Conservation (phyloP, 1,284 basidiomycete genomes). For the Puccinia brachypodii region DNA sequence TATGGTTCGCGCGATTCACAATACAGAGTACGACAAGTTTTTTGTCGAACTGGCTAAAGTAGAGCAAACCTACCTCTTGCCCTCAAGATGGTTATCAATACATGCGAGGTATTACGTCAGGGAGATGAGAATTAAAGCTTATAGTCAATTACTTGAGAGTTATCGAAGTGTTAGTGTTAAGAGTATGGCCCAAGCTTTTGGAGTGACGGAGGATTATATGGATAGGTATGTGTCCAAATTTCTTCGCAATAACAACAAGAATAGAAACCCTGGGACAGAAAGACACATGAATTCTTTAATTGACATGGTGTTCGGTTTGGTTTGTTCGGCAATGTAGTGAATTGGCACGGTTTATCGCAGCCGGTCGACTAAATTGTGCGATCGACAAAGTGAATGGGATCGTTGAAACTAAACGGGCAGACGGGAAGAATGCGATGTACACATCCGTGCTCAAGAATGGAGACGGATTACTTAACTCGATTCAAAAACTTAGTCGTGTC, state of each 20-base stretch:
- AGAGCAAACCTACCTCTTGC: conserved; percentile 80
- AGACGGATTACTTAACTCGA: conserved; percentile 74
- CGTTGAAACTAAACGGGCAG: conserved; percentile 84
- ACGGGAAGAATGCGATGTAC: conserved; percentile 81
- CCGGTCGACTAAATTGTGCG: conserved; percentile 80
- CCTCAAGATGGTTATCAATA: conserved; percentile 78
- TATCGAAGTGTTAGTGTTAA: conserved; percentile 88
- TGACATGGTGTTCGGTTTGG: conserved; percentile 7
- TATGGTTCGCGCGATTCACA: conserved; percentile 69
- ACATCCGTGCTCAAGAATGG: conserved; percentile 84
- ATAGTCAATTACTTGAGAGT: conserved; percentile 84
- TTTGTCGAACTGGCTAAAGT: conserved; percentile 73
- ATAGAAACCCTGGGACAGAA: neutral
- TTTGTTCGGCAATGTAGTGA: conserved; percentile 69
- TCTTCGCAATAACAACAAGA: neutral
- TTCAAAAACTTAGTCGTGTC: conserved; percentile 56
- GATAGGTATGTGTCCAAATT: conserved; percentile 72
- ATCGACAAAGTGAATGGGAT: conserved; percentile 94
- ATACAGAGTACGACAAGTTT: conserved; percentile 91
- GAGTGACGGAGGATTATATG: conserved; percentile 82
- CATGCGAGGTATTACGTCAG: conserved; percentile 89
- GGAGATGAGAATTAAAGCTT: conserved; percentile 95
- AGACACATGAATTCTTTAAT: neutral
- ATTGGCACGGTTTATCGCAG: conserved; percentile 86
- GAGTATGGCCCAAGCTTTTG: conserved; percentile 81